A percentile compares a stretch with the other conserved stretches of the same genome.
Conservation (phyloP, 352 stramenopile species). For the Phytophthora idaei region DNA sequence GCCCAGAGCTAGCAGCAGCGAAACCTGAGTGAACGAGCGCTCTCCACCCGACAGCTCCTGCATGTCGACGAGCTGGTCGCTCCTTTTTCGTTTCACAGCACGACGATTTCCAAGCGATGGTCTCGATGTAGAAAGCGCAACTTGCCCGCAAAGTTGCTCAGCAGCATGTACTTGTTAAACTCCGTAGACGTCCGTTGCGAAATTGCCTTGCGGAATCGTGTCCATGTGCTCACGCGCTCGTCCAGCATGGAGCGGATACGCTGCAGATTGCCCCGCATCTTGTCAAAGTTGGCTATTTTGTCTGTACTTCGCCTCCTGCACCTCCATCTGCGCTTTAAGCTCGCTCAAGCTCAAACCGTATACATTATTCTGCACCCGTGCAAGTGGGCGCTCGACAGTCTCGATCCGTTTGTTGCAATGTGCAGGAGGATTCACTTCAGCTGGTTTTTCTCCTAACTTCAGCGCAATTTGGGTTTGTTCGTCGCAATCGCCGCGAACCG, state of each 20-base stretch:
- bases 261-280: constrained; percentile 66
- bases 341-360: constrained; percentile 35
- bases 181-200: constrained; percentile 73
- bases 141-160: constrained; percentile 87
- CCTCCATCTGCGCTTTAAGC: constrained; percentile 70
- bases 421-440: not conserved
- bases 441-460: not conserved
- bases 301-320: constrained; percentile 72
- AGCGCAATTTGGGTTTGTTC: not conserved
- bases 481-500: not conserved
- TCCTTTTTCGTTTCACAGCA: constrained; percentile 79
- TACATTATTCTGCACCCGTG: not conserved
- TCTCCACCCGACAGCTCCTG: constrained; percentile 97
- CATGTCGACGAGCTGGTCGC: constrained; percentile 89
- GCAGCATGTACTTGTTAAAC: constrained; percentile 86
- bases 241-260: constrained; percentile 75
- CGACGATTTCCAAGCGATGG: constrained; percentile 75
- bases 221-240: constrained; percentile 56
- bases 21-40: constrained; percentile 96
- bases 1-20: constrained; percentile 94
- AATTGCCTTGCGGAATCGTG: constrained; percentile 70
- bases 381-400: not conserved
- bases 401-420: not conserved
- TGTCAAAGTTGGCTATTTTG: constrained; percentile 67
- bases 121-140: constrained; percentile 81